These are phyloP conservation scores for Azolla pinnata DNA, from an alignment of 75 land plant genomes.

Conservation along the genomic window DNA sequence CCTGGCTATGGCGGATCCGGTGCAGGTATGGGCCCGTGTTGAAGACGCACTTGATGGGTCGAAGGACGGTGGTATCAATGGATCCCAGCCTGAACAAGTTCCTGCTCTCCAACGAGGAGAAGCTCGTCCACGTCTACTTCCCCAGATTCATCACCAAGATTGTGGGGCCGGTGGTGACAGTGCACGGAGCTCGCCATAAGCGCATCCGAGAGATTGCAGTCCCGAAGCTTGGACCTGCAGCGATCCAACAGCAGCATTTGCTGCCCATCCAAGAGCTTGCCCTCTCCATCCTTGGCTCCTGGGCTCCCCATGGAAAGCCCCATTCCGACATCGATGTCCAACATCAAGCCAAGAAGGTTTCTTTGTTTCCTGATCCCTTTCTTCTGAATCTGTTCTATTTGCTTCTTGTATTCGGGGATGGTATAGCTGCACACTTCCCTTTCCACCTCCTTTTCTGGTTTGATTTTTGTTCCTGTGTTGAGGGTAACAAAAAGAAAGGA, in stretches of 20 bases:
- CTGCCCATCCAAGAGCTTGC: neutral
- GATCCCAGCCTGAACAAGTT: constrained; percentile 61
- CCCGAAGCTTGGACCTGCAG: neutral
- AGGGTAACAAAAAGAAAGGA: no score
- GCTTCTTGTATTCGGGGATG: neutral
- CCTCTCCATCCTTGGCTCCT: neutral
- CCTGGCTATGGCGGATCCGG: neutral
- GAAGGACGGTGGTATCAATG: constrained; percentile 50
- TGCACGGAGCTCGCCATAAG: neutral
- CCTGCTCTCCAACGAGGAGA: constrained; percentile 45
- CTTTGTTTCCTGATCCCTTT: neutral
- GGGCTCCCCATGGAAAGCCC: neutral
- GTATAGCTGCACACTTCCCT: neutral
- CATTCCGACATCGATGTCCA: neutral
- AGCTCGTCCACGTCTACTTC: neutral
- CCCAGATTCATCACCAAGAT: neutral
- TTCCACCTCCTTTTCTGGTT: neutral
- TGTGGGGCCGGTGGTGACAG: neutral
- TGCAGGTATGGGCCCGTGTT: constrained; percentile 52
- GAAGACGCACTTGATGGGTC: constrained; percentile 51
- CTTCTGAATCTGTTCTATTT: no score
- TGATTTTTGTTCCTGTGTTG: no score
- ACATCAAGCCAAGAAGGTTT: neutral
- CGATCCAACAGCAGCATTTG: neutral
- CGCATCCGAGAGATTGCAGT: neutral